Conservation (phyloP, 2,329 filamentous ascomycete genomes). For the Thielaviopsis musarum region DNA sequence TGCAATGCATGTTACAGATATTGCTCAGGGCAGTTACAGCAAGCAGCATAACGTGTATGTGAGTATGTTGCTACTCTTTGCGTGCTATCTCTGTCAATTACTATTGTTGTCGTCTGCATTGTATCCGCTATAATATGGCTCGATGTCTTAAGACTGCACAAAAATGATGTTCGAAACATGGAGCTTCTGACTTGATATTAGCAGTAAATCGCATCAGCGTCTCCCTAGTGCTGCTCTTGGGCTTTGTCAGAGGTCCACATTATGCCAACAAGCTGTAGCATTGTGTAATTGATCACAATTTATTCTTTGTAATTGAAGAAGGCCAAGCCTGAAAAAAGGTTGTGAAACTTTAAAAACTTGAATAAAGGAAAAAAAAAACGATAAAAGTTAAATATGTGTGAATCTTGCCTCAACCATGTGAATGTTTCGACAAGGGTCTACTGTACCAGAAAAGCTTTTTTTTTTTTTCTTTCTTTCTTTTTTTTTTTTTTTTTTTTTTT, state of each 20-base stretch:
- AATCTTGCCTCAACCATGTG: neutral
- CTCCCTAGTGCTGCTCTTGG: too few species aligned
- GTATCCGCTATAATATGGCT: too few species aligned
- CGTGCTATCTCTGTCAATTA: neutral
- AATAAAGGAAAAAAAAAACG: neutral
- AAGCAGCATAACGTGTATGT: neutral
- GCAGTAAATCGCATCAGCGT: too few species aligned
- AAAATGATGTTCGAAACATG: too few species aligned
- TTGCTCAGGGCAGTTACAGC: neutral
- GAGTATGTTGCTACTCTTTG: neutral
- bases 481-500: neutral
- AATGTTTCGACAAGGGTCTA: too few species aligned
- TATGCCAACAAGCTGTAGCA: conserved; percentile 1
- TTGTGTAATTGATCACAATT: conserved; percentile 1
- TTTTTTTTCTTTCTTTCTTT: neutral
- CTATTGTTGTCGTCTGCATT: too few species aligned
- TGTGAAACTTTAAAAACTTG: neutral
- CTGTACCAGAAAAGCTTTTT: too few species aligned
- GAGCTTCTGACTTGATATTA: too few species aligned
- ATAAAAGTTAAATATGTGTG: neutral
- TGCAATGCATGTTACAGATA: neutral
- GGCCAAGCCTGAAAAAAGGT: neutral
- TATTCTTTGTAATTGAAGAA: too few species aligned
- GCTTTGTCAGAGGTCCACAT: neutral
- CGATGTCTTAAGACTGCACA: too few species aligned